phyloP scores from a whole-genome alignment of 2,329 filamentous ascomycete genomes.

The Elsinoe australis region DNA sequence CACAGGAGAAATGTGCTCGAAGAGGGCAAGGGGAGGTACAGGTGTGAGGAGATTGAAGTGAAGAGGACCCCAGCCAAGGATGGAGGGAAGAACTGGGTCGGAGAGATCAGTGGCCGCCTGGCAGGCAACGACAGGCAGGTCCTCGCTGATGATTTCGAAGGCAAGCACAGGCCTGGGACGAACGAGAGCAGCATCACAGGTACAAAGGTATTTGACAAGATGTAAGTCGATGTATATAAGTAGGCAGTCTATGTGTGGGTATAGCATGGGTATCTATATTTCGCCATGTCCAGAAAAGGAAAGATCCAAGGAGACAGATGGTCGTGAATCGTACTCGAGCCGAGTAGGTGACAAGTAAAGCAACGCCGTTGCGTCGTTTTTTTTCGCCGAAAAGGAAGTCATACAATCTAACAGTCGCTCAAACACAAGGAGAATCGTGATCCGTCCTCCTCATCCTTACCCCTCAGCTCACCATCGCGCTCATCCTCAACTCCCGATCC shows the following conservation, averaged over 20 bases:
- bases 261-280: background rate
- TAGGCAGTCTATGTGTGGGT: background rate
- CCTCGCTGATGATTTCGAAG: constrained; percentile 19
- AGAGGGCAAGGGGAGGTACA: constrained; percentile 25
- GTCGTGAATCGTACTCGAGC: constrained; percentile 5
- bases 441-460: background rate
- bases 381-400: constrained; percentile 4
- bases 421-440: background rate
- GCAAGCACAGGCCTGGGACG: constrained; percentile 20
- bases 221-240: constrained; percentile 25
- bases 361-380: constrained; percentile 1
- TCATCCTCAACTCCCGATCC: constrained; percentile 12
- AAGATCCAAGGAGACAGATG: background rate
- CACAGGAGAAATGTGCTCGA: constrained; percentile 61
- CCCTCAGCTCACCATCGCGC: constrained; percentile 1
- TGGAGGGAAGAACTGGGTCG: constrained; percentile 37
- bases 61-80: constrained; percentile 31
- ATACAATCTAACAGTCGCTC: background rate
- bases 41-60: constrained; percentile 40
- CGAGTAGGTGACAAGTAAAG: background rate
- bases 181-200: constrained; percentile 25
- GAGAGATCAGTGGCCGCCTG: constrained; percentile 20
- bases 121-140: constrained; percentile 21
- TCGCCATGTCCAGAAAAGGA: background rate
- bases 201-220: constrained; percentile 33